Base-by-base conservation (phyloP, 129 eudicot species). In the Erigeron canadensis region DNA sequence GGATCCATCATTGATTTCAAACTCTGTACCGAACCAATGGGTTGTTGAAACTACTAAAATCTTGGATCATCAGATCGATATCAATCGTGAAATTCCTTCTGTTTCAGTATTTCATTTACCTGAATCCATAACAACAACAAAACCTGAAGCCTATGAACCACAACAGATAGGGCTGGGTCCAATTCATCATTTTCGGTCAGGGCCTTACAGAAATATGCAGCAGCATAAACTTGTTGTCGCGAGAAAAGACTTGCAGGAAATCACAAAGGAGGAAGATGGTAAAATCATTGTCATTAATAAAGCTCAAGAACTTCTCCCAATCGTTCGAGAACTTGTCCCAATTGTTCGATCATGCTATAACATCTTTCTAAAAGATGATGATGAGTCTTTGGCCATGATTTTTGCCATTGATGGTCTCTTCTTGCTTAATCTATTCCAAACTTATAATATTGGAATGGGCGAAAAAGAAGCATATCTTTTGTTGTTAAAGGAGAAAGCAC, bases 81-180 rank as follows among this genome's bases (percentile, higher is more conserved):
- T 48, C 63, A 10, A 50, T 34, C 42, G 28, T 34, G 28, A 74
- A n/a, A 63, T 41, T 2, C 42, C 56, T 42, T 43, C 13, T 21
- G 74, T 69, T 19, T 74, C 69, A 57, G 62, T 83, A 43, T 75
- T 75, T 42, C 15, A 47, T 15, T 64, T 83, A 17, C 84, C 87
- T 7, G 61, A 75, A 61, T 19, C 54, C 43, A 46, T 80, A 28
- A 67, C 19, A 8, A 19, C 41, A 16, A 5, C 18, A 10, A 69
- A 76, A n/a, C 87, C 82, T 0, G 83, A 81, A 19, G 77, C 85
- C 41, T 84, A 81, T 61, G 42, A 54, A 18, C 85, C 88, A 21
- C 74, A 77, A 16, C 75, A 69, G 0, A 9, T 81, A 8, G 80
- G 81, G 15, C 18, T 84, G 2, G 88, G 88, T 7, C 88, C 88